These are phyloP conservation scores for Telfairia occidentalis DNA, from an alignment of 331 rosid genomes.

Conservation along the genomic window DNA sequence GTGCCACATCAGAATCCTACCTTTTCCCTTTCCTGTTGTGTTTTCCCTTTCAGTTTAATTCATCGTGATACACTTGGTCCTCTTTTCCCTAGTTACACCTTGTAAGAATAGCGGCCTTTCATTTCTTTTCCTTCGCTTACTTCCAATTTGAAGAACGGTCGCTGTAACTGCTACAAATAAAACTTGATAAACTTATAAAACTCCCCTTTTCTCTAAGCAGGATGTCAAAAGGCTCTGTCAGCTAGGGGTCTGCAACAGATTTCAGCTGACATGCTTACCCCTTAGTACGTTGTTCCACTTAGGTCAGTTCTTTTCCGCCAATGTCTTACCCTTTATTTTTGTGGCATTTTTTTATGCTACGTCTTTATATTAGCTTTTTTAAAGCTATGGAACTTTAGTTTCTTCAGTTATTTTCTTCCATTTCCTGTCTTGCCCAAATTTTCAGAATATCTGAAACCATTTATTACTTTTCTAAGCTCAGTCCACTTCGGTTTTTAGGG, in stretches of 20 bases:
- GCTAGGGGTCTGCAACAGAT: conserved; percentile 53
- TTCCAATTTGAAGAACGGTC: conserved; percentile 50
- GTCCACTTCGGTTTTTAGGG: not conserved
- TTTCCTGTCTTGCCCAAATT: conserved; percentile 6
- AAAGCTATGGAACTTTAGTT: conserved; percentile 18
- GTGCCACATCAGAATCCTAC: not conserved
- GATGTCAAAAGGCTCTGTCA: conserved; percentile 60
- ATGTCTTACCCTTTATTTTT: conserved; percentile 33
- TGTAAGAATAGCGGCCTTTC: conserved; percentile 11
- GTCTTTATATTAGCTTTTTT: conserved; percentile 29
- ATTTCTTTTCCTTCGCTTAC: conserved; percentile 45
- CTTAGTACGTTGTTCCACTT: conserved; percentile 67
- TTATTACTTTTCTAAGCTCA: not conserved
- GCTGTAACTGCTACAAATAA: conserved; percentile 27
- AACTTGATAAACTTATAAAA: conserved; percentile 42
- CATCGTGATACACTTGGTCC: not conserved
- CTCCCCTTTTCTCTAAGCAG: conserved; percentile 72
- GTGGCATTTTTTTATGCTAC: conserved; percentile 53
- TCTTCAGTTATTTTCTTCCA: conserved; percentile 7
- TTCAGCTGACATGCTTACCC: conserved; percentile 72
- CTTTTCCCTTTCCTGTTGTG: not conserved
- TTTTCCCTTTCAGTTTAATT: not conserved
- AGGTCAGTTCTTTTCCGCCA: conserved; percentile 62
- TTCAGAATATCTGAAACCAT: not conserved
- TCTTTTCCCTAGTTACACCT: not conserved